Base-by-base conservation (phyloP, 2,329 filamentous ascomycete species). In the Calonectria pseudoturangicola region DNA sequence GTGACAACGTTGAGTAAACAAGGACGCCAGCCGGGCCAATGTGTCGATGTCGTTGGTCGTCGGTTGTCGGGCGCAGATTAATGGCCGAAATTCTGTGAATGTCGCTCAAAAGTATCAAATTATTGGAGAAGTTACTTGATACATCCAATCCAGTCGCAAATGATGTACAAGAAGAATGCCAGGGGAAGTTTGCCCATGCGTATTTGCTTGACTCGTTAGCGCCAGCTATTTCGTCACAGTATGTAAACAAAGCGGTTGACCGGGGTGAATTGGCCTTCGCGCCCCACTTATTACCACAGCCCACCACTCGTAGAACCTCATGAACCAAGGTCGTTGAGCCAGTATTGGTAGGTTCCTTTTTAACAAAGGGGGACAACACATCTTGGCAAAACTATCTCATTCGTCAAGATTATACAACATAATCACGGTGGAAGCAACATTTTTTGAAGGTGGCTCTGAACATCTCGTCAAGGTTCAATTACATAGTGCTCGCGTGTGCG, bases 381-480 rank as follows among this genome's bases (percentile, higher is more conserved):
- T 2, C 4, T 48, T n/a, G 3, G 36, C 33, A n/a, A 39, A 10
- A n/a, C 21, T 18, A 56, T 56, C n/a, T 27, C 13, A 16, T 21
- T 18, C 13, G 51, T 43, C 12, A 21, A 64, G 16, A 21, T 25
- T 6, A 36, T 15, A 28, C 16, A 41, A 15, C 25, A 60, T 58
- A 3, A 21, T 58, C 33, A 77, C 50, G 18, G 66, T 70, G 74
- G 56, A 64, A 21, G n/a, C 13, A 65, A 16, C 3, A 39, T 45
- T n/a, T 54, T 45, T 33, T 62, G 58, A 60, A 60, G 27, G 67
- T 74, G 65, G 56, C 66, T 77, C 76, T 79, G 73, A 78, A 73
- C 78, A 81, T 82, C 79, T 80, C 79, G 76, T 73, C 33, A 79
- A 79, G 79, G 78, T 80, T 80, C 76, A 80, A 83, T 84, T 84